phyloP scores from a whole-genome alignment of 192 early-diverging fungal genomes.

The Backusella circina region DNA sequence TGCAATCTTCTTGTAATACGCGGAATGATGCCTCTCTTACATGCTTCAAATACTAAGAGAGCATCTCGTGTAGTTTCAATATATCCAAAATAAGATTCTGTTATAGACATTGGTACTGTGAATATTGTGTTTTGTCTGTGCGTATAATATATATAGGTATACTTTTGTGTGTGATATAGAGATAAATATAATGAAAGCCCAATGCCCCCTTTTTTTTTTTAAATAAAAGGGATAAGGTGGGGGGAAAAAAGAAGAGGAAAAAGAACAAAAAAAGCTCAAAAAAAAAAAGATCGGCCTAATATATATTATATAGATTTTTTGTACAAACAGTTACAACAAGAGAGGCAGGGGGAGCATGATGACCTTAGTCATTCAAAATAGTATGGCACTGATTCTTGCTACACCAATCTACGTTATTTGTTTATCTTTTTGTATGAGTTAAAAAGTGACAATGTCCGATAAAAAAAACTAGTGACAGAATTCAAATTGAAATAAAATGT shows the following conservation, averaged over 20 bases:
- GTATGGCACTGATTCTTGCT: neutral
- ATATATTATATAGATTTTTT: neutral
- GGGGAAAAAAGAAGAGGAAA: neutral
- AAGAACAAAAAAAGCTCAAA: neutral
- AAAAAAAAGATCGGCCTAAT: neutral
- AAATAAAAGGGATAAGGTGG: neutral
- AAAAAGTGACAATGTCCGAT: neutral
- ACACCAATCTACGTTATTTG: neutral
- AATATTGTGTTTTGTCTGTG: neutral
- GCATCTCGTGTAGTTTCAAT: slow-evolving; percentile 73
- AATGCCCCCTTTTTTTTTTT: neutral
- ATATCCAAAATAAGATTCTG: slow-evolving; percentile 54
- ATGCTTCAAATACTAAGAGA: slow-evolving; percentile 74
- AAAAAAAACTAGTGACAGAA: neutral
- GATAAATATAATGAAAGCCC: neutral
- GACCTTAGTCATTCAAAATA: neutral
- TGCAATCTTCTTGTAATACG: slow-evolving; percentile 64
- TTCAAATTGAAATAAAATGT: neutral
- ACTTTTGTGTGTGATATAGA: neutral
- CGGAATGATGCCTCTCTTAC: slow-evolving; percentile 59
- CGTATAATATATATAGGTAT: neutral
- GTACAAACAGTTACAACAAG: neutral
- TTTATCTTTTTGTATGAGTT: neutral
- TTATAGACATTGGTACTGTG: slow-evolving; percentile 8
- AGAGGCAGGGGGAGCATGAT: neutral